A percentile compares a stretch with the other conserved stretches of the same genome.
Conservation (phyloP, 2,329 filamentous ascomycete genomes). For the Hypoxylon rubiginosum region DNA sequence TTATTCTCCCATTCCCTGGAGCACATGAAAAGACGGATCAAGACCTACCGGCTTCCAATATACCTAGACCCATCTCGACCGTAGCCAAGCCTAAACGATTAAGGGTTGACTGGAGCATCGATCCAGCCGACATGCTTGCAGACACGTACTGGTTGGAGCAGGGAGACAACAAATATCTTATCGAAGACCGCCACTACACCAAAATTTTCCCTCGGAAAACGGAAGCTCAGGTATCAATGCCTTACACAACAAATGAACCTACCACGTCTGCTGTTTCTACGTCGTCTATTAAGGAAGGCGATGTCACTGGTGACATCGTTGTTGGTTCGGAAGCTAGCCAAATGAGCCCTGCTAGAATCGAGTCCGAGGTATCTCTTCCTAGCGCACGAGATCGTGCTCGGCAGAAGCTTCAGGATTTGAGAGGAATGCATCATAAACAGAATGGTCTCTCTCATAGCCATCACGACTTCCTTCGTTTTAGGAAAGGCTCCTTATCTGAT, state of each 20-base stretch:
- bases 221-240: conserved; percentile 28
- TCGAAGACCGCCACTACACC: conserved; percentile 83
- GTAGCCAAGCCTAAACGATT: conserved; percentile 76
- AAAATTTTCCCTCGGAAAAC: conserved; percentile 71
- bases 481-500: conserved; percentile 69
- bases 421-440: conserved; percentile 68
- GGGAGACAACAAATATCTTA: conserved; percentile 80
- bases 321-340: conserved; percentile 32
- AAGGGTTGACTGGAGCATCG: conserved; percentile 86
- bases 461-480: conserved; percentile 66
- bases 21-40: conserved; percentile 62
- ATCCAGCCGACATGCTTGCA: conserved; percentile 87
- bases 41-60: conserved; percentile 53
- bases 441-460: conserved; percentile 64
- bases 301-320: conserved; percentile 15
- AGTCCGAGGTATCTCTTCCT: conserved; percentile 62
- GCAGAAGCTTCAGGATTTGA: conserved; percentile 71
- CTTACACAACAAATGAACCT: conserved; percentile 39
- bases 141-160: conserved; percentile 94
- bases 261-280: conserved; percentile 20
- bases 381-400: conserved; percentile 71
- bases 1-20: conserved; percentile 61
- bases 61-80: conserved; percentile 57
- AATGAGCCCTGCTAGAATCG: conserved; percentile 43
- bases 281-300: conserved; percentile 32